These are phyloP conservation scores for Solanum chilense DNA, from an alignment of 257 asterid species.

Conservation along the genomic window DNA sequence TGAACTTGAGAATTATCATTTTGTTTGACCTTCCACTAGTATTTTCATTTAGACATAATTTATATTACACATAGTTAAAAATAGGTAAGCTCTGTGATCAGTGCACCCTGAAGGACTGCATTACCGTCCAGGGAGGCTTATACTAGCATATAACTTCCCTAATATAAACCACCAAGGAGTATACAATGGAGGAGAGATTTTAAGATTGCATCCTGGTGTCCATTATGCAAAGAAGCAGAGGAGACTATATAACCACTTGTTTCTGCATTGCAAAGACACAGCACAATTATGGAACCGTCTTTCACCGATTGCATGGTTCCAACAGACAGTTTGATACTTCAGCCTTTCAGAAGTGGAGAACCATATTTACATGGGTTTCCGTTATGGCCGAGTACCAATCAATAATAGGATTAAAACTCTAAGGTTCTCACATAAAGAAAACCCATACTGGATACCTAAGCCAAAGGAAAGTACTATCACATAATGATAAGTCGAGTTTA, in stretches of 20 bases:
- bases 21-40: neutral
- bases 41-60: neutral
- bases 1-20: neutral
- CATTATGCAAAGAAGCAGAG: neutral
- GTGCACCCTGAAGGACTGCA: neutral
- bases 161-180: neutral
- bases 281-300: neutral
- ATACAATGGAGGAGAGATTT: neutral
- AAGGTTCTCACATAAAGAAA: neutral
- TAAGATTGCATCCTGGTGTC: neutral
- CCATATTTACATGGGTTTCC: neutral
- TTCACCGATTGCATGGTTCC: neutral
- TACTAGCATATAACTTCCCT: neutral
- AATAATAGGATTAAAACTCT: neutral
- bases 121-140: neutral
- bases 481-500: slow-evolving; percentile 1
- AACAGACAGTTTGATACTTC: neutral
- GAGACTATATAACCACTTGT: neutral
- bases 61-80: neutral
- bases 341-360: neutral
- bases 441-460: neutral
- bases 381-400: neutral
- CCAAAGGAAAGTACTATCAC: neutral
- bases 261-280: neutral
- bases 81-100: neutral